Evolutionary conservation across 768 basidiomycete genomes (phyloP).

Genomic region (Ramaria sp.): DNA sequence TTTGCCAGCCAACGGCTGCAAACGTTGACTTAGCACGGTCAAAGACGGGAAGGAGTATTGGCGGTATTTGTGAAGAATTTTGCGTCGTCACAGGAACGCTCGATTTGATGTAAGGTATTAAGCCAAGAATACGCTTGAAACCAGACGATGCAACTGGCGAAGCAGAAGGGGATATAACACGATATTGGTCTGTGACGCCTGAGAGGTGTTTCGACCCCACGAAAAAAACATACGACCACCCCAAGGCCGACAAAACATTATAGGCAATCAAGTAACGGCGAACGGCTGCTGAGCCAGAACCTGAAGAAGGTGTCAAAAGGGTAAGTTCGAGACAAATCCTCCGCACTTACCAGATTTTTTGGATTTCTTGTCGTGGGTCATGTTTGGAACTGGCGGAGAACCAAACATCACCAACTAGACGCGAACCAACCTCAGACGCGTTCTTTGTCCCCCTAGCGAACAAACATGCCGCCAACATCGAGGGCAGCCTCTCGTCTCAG

Average conservation of each 20-base stretch:
- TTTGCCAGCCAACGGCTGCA: constrained; percentile 46
- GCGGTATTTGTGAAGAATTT: constrained; percentile 10
- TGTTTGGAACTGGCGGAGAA: not conserved
- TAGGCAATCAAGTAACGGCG: constrained; percentile 63
- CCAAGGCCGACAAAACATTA: constrained; percentile 63
- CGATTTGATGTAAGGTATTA: constrained; percentile 26
- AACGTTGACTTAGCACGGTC: constrained; percentile 47
- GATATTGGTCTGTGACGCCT: constrained; percentile 23
- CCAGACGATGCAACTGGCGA: constrained; percentile 9
- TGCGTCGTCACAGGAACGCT: constrained; percentile 23
- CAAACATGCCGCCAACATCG: not conserved
- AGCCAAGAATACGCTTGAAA: constrained; percentile 22
- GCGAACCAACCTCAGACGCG: not conserved
- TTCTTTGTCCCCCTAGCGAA: not conserved
- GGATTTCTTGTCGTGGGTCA: not conserved
- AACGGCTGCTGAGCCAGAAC: constrained; percentile 7
- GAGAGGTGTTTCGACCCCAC: constrained; percentile 41
- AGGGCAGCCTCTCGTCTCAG: constrained; percentile 3
- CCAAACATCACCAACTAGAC: not conserved
- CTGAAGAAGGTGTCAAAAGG: not conserved
- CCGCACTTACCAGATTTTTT: not conserved
- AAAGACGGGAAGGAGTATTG: constrained; percentile 31
- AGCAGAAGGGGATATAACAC: constrained; percentile 10
- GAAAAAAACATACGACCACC: constrained; percentile 67
- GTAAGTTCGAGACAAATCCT: not conserved